Evolutionary conservation across 495 filamentous ascomycete species (phyloP).

Genomic region (Penicillium crystallinum): DNA sequence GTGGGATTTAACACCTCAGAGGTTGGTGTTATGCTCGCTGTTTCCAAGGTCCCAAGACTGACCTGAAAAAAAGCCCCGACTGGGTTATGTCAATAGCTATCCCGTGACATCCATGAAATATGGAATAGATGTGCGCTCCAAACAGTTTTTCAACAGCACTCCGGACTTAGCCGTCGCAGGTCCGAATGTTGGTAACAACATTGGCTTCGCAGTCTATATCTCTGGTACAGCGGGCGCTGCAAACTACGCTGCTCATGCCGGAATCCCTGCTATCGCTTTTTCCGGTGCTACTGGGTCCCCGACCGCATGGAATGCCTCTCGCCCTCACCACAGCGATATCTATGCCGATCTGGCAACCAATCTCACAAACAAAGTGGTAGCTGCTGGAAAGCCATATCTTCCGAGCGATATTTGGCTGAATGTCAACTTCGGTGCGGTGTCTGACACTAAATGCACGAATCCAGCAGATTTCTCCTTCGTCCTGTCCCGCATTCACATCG

Average conservation of each 20-base stretch:
- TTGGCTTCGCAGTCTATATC: slow-evolving; percentile 46
- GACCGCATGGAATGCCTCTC: slow-evolving; percentile 45
- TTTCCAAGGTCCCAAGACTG: background rate
- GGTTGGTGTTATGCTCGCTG: background rate
- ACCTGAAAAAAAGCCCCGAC: slow-evolving; percentile 28
- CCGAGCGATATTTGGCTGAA: slow-evolving; percentile 57
- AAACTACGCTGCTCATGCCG: slow-evolving; percentile 48
- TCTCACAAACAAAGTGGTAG: slow-evolving; percentile 48
- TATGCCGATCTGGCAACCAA: slow-evolving; percentile 58
- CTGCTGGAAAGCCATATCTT: slow-evolving; percentile 54
- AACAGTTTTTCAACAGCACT: slow-evolving; percentile 43
- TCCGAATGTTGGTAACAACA: slow-evolving; percentile 58
- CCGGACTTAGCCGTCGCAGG: slow-evolving; percentile 60
- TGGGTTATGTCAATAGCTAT: slow-evolving; percentile 68
- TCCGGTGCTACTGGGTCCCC: slow-evolving; percentile 46
- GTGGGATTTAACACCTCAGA: slow-evolving; percentile 51
- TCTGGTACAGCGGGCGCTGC: slow-evolving; percentile 62
- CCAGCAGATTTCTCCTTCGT: slow-evolving; percentile 54
- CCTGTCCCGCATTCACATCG: slow-evolving; percentile 52
- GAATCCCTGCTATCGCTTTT: slow-evolving; percentile 62
- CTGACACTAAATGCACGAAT: slow-evolving; percentile 37
- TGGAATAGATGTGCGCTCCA: slow-evolving; percentile 53
- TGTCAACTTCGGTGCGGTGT: slow-evolving; percentile 57
- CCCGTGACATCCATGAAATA: slow-evolving; percentile 60
- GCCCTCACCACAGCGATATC: slow-evolving; percentile 47